A percentile compares a stretch with the other conserved stretches of the same genome.
phyloP scores from a whole-genome alignment of 768 basidiomycete species.

The Psilocybe cubensis region DNA sequence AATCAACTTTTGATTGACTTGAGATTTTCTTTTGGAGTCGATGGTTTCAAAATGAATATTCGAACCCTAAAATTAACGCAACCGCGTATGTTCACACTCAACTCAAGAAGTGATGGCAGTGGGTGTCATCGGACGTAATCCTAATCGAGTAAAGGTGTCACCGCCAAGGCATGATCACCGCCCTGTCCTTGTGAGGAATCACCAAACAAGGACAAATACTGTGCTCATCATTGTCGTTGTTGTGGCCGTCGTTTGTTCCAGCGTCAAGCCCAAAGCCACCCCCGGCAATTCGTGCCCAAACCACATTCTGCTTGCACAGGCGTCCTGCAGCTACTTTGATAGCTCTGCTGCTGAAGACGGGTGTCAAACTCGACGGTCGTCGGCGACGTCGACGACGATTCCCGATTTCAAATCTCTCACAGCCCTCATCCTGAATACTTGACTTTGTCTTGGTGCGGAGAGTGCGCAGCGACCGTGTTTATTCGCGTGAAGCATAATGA shows the following conservation, averaged over 20 bases:
- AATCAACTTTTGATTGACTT: no score
- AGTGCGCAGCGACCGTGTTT: conserved; percentile 17
- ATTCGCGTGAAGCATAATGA: conserved; percentile 44
- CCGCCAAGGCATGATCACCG: background rate
- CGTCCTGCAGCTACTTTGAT: conserved; percentile 8
- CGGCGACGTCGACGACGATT: conserved; percentile 21
- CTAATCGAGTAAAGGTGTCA: background rate
- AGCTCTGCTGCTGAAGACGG: conserved; percentile 12
- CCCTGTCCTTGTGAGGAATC: background rate
- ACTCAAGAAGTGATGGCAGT: no score
- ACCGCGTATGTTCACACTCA: no score
- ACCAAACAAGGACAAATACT: conserved; percentile 30
- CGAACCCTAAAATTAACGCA: no score
- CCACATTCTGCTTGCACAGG: conserved; percentile 11
- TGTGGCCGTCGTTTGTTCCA: conserved; percentile 25
- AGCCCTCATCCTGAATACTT: conserved; percentile 11
- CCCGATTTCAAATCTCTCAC: conserved; percentile 14
- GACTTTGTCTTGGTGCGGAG: conserved; percentile 16
- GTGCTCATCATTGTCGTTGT: conserved; percentile 32
- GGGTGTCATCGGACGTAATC: background rate
- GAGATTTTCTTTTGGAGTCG: no score
- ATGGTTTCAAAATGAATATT: no score
- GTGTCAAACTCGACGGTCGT: conserved; percentile 16
- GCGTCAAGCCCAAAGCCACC: conserved; percentile 25
- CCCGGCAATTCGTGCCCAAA: conserved; percentile 17